Evolutionary conservation across 805 yeast species (phyloP), one percentile per base, ranked within the genome.

Genomic region (Ogataea salicorniae): DNA sequence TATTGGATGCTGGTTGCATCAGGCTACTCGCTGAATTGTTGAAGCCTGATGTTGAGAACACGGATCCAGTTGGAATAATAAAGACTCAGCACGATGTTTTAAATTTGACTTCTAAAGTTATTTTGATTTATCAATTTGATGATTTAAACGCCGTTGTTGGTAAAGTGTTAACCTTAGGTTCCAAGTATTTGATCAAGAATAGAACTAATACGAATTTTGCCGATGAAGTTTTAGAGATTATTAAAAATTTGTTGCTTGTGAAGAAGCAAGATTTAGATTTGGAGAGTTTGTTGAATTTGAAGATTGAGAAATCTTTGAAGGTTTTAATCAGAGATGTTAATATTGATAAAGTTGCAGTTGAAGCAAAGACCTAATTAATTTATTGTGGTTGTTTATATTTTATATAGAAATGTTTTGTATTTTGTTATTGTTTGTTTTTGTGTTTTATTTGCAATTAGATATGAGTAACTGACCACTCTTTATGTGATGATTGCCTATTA

Each of bases 1-100:
- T 87, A 4, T 83, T 90, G 51, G 90, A 85, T 40, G 76, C 76
- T 37, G 92, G 91, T 1, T 71, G 92, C 35, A 76, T 89, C 60
- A 90, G 97, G 14, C 71, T 88, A 42, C 68, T 88, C 34, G 72
- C 77, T 23, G 87, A 83, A 50, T 72, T 87, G 33, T 72, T 84
- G 46, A 81, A 81, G 53, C 83, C 84, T 0, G 90, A 84, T 47
- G 76, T 78, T 5, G 76, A 69, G 53, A 69, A 68, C 46, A 81
- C 85, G 1, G 94, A 86, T 58, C 70, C 73, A 1, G 60, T 63
- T 6, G 90, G 89, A 2, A 84, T 83, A 76, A 70, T 73, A 7
- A 73, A 70, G 48, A 83, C 94, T 0, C 83, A 89, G 44, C 71
- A 75, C 44, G 89, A 84, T 50, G 80, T 86, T 1, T 72, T 94